These are phyloP conservation scores for Anisogramma anomala DNA, from an alignment of 2,329 filamentous ascomycete species.

Conservation along the genomic window DNA sequence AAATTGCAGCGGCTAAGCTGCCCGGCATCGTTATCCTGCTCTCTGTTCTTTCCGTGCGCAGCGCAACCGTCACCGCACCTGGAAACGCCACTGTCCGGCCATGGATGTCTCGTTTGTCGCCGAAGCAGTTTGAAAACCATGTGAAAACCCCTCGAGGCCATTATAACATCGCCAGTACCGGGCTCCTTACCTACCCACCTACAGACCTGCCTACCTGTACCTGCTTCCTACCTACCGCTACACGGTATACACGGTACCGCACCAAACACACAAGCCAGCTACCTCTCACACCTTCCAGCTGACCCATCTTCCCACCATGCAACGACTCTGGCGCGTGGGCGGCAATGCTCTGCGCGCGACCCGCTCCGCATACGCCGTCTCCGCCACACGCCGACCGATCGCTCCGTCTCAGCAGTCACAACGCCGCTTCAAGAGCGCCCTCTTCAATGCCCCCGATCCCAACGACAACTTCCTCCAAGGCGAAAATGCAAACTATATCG, in stretches of 20 bases:
- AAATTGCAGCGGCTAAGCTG: no score
- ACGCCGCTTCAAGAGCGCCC: conserved; percentile 44
- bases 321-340: conserved; percentile 13
- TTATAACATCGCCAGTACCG: conserved; percentile 3
- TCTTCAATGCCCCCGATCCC: conserved; percentile 53
- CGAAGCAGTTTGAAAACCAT: no score
- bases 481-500: conserved; percentile 96
- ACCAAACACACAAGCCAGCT: no score
- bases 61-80: no score
- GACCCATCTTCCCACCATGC: conserved; percentile 10
- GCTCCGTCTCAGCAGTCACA: conserved; percentile 38
- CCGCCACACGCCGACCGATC: conserved; percentile 37
- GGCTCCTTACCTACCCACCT: conserved; percentile 9
- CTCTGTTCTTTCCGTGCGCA: no score
- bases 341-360: conserved; percentile 20
- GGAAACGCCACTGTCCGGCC: conserved; percentile 8
- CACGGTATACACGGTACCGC: no score
- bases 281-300: not conserved
- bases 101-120: conserved; percentile 9
- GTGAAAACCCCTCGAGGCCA: conserved; percentile 4
- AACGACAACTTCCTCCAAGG: conserved; percentile 95
- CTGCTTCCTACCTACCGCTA: conserved; percentile 3
- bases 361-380: conserved; percentile 24
- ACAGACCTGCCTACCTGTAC: not conserved
- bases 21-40: no score